A percentile compares a stretch with the other conserved stretches of the same genome.
Evolutionary conservation across 768 basidiomycete species (phyloP).

Genomic region (Lentinus tigrinus): DNA sequence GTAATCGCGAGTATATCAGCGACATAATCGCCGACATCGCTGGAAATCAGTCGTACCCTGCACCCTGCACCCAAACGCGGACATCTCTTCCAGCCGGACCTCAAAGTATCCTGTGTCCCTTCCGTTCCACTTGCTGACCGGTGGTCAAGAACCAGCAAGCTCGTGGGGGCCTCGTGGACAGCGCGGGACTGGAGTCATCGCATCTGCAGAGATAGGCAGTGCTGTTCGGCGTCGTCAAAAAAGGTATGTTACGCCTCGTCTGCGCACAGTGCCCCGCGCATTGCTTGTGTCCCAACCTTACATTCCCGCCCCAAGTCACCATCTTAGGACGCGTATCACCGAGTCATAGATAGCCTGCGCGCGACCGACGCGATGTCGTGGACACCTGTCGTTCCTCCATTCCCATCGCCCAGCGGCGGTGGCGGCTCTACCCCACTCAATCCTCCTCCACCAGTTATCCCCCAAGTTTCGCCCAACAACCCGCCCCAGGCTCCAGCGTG

Average conservation of each 20-base stretch:
- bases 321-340: background rate
- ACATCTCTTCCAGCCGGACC: background rate
- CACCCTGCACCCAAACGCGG: conserved; percentile 10
- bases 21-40: conserved; percentile 12
- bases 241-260: conserved; percentile 11
- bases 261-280: background rate
- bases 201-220: conserved; percentile 4
- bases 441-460: conserved; percentile 27
- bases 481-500: conserved; percentile 19
- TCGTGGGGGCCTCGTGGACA: conserved; percentile 1
- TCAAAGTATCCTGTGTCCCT: background rate
- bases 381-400: conserved; percentile 32
- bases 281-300: background rate
- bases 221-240: conserved; percentile 5
- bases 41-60: conserved; percentile 12
- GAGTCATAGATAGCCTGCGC: background rate
- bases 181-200: background rate
- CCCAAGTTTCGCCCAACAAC: conserved; percentile 21
- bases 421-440: conserved; percentile 7
- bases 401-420: conserved; percentile 23
- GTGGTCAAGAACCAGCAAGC: background rate
- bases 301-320: conserved; percentile 1
- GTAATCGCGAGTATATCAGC: background rate
- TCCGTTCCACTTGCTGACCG: background rate
- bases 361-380: conserved; percentile 20